phyloP scores from a whole-genome alignment of 2,329 filamentous ascomycete species.

The Ophiocordyceps polyrhachis-furcata region DNA sequence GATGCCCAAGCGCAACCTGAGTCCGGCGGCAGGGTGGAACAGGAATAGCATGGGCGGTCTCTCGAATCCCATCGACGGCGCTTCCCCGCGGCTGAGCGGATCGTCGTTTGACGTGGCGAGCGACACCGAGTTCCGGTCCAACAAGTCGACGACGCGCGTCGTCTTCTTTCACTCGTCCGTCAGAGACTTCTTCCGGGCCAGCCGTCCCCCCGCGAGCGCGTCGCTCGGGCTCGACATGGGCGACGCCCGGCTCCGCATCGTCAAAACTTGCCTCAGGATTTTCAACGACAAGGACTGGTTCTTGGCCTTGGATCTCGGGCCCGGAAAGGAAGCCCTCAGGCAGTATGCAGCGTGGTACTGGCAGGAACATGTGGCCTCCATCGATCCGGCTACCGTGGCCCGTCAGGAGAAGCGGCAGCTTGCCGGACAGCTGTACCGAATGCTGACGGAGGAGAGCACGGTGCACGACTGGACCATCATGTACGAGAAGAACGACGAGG shows the following conservation, averaged over 20 bases:
- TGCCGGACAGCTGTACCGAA: conserved; percentile 14
- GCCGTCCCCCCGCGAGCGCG: conserved; percentile 6
- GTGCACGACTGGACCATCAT: conserved; percentile 21
- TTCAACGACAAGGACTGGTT: conserved; percentile 17
- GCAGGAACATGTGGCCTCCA: conserved; percentile 20
- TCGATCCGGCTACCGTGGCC: conserved; percentile 12
- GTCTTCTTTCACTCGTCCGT: conserved; percentile 22
- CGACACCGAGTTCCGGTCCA: conserved; percentile 22
- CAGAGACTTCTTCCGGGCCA: conserved; percentile 18
- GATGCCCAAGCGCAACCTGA: conserved; percentile 3
- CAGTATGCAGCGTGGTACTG: conserved; percentile 26
- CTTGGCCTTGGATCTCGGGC: conserved; percentile 8
- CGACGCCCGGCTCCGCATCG: conserved; percentile 16
- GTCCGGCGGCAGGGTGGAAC: conserved; percentile 1
- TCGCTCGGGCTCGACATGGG: conserved; percentile 16
- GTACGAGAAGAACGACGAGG: conserved; percentile 21
- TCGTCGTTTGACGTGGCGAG: conserved; percentile 8
- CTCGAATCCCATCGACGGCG: conserved; percentile 9
- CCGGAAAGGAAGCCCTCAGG: conserved; percentile 13
- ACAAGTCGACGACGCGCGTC: conserved; percentile 19
- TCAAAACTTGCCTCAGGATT: conserved; percentile 20
- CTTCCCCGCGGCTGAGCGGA: not conserved
- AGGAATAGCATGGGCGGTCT: conserved; percentile 3
- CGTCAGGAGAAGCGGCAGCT: conserved; percentile 14
- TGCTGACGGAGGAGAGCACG: conserved; percentile 18